Percentiles rank a stretch among this genome's conserved stretches.
Conservation (phyloP, 305 asterid genomes). For the Solanum hybrid region DNA sequence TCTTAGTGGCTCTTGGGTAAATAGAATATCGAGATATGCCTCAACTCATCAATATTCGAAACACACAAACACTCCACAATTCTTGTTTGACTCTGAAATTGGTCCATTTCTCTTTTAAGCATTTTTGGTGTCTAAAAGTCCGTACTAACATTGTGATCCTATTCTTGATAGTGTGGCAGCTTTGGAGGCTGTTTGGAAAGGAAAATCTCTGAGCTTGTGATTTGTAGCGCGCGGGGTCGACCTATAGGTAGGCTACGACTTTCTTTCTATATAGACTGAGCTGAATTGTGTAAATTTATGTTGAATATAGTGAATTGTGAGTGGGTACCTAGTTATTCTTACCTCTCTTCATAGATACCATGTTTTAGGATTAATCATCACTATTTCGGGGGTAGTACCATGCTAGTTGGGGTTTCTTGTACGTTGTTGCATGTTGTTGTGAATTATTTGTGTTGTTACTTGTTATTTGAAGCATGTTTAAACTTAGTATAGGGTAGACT, state of each 20-base stretch:
- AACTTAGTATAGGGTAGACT: neutral
- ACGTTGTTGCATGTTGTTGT: neutral
- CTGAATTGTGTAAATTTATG: neutral
- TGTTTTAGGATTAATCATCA: neutral
- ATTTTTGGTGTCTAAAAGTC: too few species aligned
- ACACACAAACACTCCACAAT: neutral
- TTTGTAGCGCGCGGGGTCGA: neutral
- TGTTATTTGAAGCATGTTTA: neutral
- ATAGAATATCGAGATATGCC: too few species aligned
- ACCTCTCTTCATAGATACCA: neutral
- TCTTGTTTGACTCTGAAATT: neutral
- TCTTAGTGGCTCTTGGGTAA: neutral
- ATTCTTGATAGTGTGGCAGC: neutral
- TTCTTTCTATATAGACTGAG: neutral
- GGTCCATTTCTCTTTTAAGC: neutral
- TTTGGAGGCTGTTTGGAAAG: neutral
- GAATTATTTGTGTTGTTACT: neutral
- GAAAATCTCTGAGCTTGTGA: neutral
- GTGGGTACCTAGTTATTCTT: neutral
- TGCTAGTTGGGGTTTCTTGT: neutral
- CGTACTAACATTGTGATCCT: neutral
- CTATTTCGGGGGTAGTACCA: neutral
- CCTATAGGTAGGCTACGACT: neutral
- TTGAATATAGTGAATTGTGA: neutral
- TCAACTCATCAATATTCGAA: neutral